Conservation (phyloP, 2,329 filamentous ascomycete genomes). For the Setomelanomma holmii region DNA sequence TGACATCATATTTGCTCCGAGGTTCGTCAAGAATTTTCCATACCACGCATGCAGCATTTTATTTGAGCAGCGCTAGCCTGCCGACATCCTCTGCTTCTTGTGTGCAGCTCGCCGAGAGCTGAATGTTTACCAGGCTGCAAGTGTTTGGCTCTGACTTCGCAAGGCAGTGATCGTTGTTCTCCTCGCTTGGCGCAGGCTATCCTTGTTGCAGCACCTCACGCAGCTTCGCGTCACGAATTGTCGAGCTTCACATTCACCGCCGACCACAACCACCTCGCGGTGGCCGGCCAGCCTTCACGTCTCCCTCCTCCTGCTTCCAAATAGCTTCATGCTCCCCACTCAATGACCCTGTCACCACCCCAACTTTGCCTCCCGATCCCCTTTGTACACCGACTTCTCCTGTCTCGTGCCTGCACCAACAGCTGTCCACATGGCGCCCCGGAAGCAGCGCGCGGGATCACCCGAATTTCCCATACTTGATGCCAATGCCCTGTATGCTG, state of each 20-base stretch:
- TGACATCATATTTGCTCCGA: slow-evolving; percentile 38
- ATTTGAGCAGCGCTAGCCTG: slow-evolving; percentile 1
- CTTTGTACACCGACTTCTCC: slow-evolving; percentile 38
- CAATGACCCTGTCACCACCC: slow-evolving; percentile 36
- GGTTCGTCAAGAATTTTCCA: slow-evolving; percentile 28
- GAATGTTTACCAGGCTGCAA: slow-evolving; percentile 6
- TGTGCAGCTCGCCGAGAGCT: slow-evolving; percentile 9
- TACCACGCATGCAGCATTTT: slow-evolving; percentile 2
- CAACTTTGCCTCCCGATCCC: slow-evolving; percentile 34
- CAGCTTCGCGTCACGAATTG: slow-evolving; percentile 43
- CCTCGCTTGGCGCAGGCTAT: slow-evolving; percentile 14
- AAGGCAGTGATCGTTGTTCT: slow-evolving; percentile 11
- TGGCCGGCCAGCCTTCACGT: slow-evolving; percentile 27
- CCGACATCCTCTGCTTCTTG: background rate
- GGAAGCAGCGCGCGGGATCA: slow-evolving; percentile 36
- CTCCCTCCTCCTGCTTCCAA: slow-evolving; percentile 8
- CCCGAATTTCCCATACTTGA: slow-evolving; percentile 64
- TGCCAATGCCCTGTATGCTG: slow-evolving; percentile 64
- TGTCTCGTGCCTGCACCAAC: slow-evolving; percentile 34
- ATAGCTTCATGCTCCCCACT: slow-evolving; percentile 19
- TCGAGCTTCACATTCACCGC: slow-evolving; percentile 24
- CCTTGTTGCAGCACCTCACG: slow-evolving; percentile 12
- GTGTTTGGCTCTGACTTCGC: slow-evolving; percentile 12
- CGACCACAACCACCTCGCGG: slow-evolving; percentile 33
- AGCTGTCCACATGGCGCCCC: slow-evolving; percentile 41